Evolutionary conservation across 164 flowering plant genomes (phyloP).

Genomic region (Chimonanthus salicifolius): DNA sequence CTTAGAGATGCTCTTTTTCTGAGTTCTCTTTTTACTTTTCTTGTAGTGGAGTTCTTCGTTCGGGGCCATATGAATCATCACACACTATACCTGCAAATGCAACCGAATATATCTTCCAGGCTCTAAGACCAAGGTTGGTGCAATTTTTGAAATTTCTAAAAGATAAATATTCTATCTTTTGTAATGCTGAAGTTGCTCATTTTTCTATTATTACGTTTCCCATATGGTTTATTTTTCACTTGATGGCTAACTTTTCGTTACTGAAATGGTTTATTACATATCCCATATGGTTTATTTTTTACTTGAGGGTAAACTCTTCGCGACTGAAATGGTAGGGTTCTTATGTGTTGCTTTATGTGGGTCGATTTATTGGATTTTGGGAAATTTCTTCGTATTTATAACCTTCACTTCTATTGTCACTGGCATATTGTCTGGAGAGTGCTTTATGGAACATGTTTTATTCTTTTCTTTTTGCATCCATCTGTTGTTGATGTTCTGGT

Average conservation of each 20-base stretch:
- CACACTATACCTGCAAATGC: constrained; percentile 54
- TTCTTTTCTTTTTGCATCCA: background rate
- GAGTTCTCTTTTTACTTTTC: background rate
- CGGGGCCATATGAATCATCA: constrained; percentile 41
- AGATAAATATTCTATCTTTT: background rate
- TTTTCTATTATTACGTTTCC: background rate
- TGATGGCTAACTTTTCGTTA: background rate
- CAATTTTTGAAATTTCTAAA: background rate
- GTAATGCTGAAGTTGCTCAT: background rate
- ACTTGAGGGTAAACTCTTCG: background rate
- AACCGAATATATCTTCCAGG: constrained; percentile 67
- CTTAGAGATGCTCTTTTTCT: background rate
- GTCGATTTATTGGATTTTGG: background rate
- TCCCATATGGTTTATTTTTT: background rate
- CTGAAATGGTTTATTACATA: background rate
- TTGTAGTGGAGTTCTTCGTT: constrained; percentile 32
- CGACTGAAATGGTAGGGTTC: background rate
- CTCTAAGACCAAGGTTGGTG: constrained; percentile 59
- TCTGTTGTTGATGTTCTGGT: background rate
- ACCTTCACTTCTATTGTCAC: background rate
- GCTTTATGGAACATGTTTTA: background rate
- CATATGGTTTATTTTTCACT: background rate
- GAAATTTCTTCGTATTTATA: background rate
- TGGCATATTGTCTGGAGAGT: background rate
- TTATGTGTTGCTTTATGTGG: background rate